Evolutionary conservation across 139 green algal genomes (phyloP).

Genomic region (Chlorella sorokiniana): DNA sequence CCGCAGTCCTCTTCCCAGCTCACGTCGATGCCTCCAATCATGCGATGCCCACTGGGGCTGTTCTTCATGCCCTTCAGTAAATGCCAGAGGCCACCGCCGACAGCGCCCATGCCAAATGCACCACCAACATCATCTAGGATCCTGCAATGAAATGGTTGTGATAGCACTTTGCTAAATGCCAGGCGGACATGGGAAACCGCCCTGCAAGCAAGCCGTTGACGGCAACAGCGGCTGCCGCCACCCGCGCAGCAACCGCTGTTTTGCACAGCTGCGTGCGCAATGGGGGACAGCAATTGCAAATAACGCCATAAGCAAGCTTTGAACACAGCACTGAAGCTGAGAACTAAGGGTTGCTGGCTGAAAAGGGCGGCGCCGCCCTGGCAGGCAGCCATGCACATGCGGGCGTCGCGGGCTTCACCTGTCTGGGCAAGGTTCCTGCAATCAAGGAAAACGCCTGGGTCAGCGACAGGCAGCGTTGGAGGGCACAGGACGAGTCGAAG

Average conservation of each 20-base stretch:
- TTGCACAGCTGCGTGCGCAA: background rate
- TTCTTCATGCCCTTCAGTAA: conserved; percentile 93
- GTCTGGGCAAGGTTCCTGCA: conserved; percentile 54
- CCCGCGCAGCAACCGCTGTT: too few relatives aligned
- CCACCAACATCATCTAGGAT: conserved; percentile 98
- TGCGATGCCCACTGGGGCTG: conserved; percentile 77
- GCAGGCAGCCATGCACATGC: background rate
- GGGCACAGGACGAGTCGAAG: background rate
- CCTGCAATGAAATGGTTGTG: conserved; percentile 51
- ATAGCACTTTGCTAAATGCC: too few relatives aligned
- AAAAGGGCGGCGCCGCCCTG: background rate
- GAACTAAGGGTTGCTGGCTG: background rate
- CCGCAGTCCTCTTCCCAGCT: background rate
- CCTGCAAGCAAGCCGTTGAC: too few relatives aligned
- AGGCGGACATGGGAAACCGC: too few relatives aligned
- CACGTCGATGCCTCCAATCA: conserved; percentile 88
- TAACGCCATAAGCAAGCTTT: background rate
- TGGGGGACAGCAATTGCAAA: background rate
- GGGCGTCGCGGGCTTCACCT: conserved; percentile 19
- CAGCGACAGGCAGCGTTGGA: background rate
- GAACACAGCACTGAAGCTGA: background rate
- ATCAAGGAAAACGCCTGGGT: background rate
- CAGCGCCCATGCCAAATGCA: conserved; percentile 98
- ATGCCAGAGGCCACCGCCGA: conserved; percentile 95
- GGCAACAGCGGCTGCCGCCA: too few relatives aligned